Evolutionary conservation across 768 basidiomycete genomes (phyloP).

Genomic region (Russula compacta): DNA sequence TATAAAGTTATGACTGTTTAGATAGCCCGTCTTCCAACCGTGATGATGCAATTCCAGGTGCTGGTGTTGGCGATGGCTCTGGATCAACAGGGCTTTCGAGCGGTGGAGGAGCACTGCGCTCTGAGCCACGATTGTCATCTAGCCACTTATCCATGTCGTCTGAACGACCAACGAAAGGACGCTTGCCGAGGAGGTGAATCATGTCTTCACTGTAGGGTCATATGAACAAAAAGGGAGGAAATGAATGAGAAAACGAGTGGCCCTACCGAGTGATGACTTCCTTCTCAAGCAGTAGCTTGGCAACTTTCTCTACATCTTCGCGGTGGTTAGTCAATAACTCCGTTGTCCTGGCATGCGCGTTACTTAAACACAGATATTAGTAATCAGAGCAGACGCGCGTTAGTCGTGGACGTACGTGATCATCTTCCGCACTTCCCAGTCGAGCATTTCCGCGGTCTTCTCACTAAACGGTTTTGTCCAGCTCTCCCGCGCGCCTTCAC

Average conservation of each 20-base stretch:
- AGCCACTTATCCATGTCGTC: conserved; percentile 98
- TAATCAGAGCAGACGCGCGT: not conserved
- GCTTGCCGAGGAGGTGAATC: conserved; percentile 72
- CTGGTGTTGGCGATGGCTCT: conserved; percentile 30
- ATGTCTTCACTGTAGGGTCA: conserved; percentile 62
- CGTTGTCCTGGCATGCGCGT: conserved; percentile 77
- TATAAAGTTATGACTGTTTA: conserved; percentile 6
- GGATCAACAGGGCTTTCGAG: conserved; percentile 34
- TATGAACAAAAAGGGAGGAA: not conserved
- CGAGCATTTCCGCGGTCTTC: conserved; percentile 91
- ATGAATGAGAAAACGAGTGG: not conserved
- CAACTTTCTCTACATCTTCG: conserved; percentile 89
- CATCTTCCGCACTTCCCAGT: conserved; percentile 90
- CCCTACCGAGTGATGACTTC: conserved; percentile 88
- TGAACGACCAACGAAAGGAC: conserved; percentile 64
- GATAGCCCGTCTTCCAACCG: conserved; percentile 28
- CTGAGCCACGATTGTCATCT: conserved; percentile 60
- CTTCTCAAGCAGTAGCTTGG: conserved; percentile 81
- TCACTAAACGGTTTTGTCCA: conserved; percentile 99
- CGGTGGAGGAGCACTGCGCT: conserved; percentile 57
- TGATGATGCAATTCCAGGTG: conserved; percentile 43
- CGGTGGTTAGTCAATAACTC: conserved; percentile 72
- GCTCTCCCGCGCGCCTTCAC: conserved; percentile 69
- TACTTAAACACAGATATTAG: conserved; percentile 30
- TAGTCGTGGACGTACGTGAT: conserved; percentile 47